A percentile compares a stretch with the other conserved stretches of the same genome.
Evolutionary conservation across 495 filamentous ascomycete genomes (phyloP).

Genomic region (Margaritispora aquatica): DNA sequence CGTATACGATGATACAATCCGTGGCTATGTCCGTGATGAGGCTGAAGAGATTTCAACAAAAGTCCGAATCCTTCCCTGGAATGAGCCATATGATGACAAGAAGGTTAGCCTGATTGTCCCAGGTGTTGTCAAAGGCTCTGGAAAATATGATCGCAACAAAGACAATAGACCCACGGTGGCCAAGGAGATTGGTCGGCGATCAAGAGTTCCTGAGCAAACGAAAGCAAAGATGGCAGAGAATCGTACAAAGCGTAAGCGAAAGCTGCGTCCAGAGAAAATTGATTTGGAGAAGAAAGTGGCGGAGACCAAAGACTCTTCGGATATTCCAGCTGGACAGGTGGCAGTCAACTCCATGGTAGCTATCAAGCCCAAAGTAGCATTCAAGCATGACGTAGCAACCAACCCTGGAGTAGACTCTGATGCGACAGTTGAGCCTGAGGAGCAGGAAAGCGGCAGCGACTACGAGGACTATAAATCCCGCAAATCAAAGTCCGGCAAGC

Average conservation of each 20-base stretch:
- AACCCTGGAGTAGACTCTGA: too few species aligned
- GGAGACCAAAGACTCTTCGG: background rate
- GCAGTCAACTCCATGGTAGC: background rate
- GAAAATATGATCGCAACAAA: slow-evolving; percentile 13
- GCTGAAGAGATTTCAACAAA: slow-evolving; percentile 3
- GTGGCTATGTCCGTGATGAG: slow-evolving; percentile 27
- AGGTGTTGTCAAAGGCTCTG: slow-evolving; percentile 17
- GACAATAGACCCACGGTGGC: background rate
- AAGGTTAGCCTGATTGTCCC: slow-evolving; percentile 10
- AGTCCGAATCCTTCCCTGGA: slow-evolving; percentile 21
- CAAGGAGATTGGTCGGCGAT: background rate
- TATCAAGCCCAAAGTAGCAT: too few species aligned
- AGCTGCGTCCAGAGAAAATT: background rate
- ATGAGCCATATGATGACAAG: slow-evolving; percentile 25
- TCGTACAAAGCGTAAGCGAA: background rate
- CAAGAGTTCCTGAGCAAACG: background rate
- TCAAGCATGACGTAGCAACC: too few species aligned
- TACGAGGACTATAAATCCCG: slow-evolving; percentile 4
- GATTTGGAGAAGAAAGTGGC: background rate
- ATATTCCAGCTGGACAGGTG: background rate
- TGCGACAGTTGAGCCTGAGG: too few species aligned
- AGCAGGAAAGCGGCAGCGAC: slow-evolving; percentile 1
- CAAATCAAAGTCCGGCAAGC: background rate
- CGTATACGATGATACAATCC: slow-evolving; percentile 18
- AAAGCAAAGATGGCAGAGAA: background rate